Base-by-base conservation (phyloP, 1,139 yeast species). In the Suhomyces choctaworum region DNA sequence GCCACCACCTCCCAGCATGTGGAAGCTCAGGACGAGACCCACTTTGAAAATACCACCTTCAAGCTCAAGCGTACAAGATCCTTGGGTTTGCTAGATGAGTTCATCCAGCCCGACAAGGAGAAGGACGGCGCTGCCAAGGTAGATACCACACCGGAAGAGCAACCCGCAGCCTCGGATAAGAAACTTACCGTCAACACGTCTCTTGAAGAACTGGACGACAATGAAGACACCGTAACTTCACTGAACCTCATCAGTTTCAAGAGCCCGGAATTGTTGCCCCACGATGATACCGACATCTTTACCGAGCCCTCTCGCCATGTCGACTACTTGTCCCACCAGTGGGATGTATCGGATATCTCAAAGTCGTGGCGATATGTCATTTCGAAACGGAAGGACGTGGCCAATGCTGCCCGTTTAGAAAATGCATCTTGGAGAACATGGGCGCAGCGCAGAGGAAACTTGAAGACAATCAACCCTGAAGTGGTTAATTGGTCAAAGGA, bases 301-400 rank as follows among this genome's bases (percentile, higher is more conserved):
- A 77, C 78, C 45, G 95, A 86, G 52, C 97, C 97, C 5, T 77
- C 84, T 31, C 76, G 82, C 34, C 97, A 90, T 54, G 98, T 92
- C 11, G 98, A 92, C 64, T 92, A 92, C 59, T 71, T 92, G 29
- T 86, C 96, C 4, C 96, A 92, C 56, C 77, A 92, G 56, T 92
- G 98, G 98, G 88, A 88, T 51, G 97, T 90, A 47, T 69, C 81
- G 4, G 98, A 92, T 58, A 87, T 92, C 25, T 85, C 95, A 10
- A 86, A 86, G 48, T 87, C 96, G 24, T 92, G 98, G 98, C 73
- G 96, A 46, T 92, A 92, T 58, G 85, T 92, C 42, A 90, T 88
- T 30, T 66, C 80, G 45, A 82, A 86, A 50, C 76, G 96, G 35
- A 84, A 85, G 45, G 84, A 80, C 50, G 80, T 81, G 16, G 87